A percentile compares a stretch with the other conserved stretches of the same genome.
phyloP scores from a whole-genome alignment of 768 basidiomycete genomes.

The Rossbeevera mucosa region DNA sequence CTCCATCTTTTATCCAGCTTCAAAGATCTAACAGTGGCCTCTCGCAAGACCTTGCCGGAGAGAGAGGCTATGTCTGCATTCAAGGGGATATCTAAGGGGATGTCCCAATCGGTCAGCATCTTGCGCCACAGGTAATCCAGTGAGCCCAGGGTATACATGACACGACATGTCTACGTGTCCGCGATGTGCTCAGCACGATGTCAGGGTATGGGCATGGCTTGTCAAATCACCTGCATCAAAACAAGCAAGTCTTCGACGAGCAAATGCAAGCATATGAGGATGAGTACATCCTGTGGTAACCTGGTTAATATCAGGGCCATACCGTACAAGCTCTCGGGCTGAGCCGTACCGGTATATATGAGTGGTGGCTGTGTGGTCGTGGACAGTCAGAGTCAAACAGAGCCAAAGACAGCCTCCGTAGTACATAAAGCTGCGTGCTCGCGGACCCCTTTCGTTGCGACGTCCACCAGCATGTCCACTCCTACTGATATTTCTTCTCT shows the following conservation, averaged over 20 bases:
- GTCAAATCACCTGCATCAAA: conserved; percentile 43
- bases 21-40: conserved; percentile 39
- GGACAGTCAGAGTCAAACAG: conserved; percentile 22
- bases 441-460: conserved; percentile 28
- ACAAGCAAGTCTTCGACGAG: conserved; percentile 40
- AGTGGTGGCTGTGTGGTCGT: neutral
- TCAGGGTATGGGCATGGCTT: conserved; percentile 1
- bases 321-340: neutral
- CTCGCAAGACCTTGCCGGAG: conserved; percentile 38
- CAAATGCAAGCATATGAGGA: conserved; percentile 34
- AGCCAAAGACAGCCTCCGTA: conserved; percentile 22
- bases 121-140: conserved; percentile 56
- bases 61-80: conserved; percentile 32
- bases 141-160: conserved; percentile 47
- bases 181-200: conserved; percentile 6
- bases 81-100: conserved; percentile 41
- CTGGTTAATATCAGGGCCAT: conserved; percentile 23
- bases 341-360: neutral
- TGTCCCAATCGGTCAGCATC: conserved; percentile 27
- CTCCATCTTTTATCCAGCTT: conserved; percentile 51
- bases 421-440: conserved; percentile 24
- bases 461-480: conserved; percentile 31
- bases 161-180: conserved; percentile 55
- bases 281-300: conserved; percentile 44
- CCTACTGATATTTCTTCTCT: conserved; percentile 39